phyloP scores from a whole-genome alignment of 2,329 filamentous ascomycete genomes.

The Hymenoscyphus scutula region DNA sequence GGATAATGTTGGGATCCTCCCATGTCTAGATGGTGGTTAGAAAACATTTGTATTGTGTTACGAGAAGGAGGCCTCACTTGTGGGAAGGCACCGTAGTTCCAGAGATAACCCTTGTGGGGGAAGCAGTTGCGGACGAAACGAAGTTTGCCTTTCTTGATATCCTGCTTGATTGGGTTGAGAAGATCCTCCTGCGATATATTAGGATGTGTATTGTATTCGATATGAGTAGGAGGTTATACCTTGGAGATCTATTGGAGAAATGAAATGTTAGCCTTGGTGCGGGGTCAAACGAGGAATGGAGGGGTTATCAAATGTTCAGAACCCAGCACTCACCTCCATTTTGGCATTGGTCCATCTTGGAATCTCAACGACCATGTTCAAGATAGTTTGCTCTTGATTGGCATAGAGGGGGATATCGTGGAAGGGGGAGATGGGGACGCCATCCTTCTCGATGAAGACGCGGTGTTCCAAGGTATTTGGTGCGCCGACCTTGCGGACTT shows the following conservation, averaged over 20 bases:
- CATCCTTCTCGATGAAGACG: conserved; percentile 97
- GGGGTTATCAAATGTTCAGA: conserved; percentile 14
- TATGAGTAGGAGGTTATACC: not conserved
- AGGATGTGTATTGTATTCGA: conserved; percentile 39
- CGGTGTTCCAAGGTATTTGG: conserved; percentile 95
- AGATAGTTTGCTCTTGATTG: conserved; percentile 90
- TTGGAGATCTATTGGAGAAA: conserved; percentile 10
- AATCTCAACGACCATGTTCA: conserved; percentile 99
- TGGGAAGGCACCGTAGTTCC: conserved; percentile 99
- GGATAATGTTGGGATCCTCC: conserved; percentile 94
- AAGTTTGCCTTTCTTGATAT: conserved; percentile 99
- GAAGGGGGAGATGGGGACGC: conserved; percentile 88
- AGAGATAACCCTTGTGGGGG: conserved; percentile 99
- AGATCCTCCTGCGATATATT: conserved; percentile 84
- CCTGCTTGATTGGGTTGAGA: conserved; percentile 99
- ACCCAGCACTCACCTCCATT: conserved; percentile 73
- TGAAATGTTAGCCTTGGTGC: conserved; percentile 11
- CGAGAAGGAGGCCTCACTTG: conserved; percentile 58
- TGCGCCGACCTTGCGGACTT: conserved; percentile 80
- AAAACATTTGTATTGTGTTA: conserved; percentile 6
- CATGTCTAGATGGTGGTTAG: conserved; percentile 66
- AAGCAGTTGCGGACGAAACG: conserved; percentile 99
- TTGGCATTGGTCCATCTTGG: conserved; percentile 99
- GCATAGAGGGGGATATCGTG: conserved; percentile 98
- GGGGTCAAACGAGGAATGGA: conserved; percentile 20